Base-by-base conservation (phyloP, 1,284 basidiomycete genomes). In the Coriolopsis trogii region DNA sequence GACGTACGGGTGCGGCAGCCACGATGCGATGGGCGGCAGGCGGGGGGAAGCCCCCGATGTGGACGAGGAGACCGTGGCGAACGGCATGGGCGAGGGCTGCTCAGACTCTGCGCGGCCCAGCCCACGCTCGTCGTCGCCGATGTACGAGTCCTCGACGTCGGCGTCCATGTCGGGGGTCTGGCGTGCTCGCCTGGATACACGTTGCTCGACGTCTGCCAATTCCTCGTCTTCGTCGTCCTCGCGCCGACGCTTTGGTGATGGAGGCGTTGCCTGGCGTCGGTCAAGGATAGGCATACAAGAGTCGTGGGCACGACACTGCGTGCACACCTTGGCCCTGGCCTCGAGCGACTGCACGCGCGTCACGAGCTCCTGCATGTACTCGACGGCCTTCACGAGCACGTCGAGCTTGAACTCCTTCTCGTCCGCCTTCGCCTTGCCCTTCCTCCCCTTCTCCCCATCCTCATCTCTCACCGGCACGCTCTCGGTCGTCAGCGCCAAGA, bases 381-480 rank as follows among this genome's bases (percentile, higher is more conserved):
- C 65, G 7, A 91, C 88, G 0, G 87, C 87, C 63, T 85, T 77
- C 55, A 87, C 80, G 45, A 91, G 77, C 26, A 92, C 84, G 68
- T 91, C 89, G 34, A 92, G 77, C 68, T 92, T 92, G 74, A 90
- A 89, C 65, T 90, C 88, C 61, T 84, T 85, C 60, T 87, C 81
- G 59, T 81, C 81, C 41, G 76, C 65, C 47, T 75, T 71, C 53
- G 73, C 76, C 40, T 76, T 76, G 7, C 63, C 59, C 58, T 81
- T 80, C 51, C 75, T 69, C 41, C 73, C 70, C 59, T 72, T 75
- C 36, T 74, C 75, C n/a, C 62, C 59, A 25, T 57, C 53, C 6
- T 47, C 46, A 41, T 63, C 64, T 31, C 59, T 64, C 24, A 63
- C 61, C 28, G 67, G 59, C 25, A 45, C 59, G 0, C 45, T 60